Base-by-base conservation (phyloP, 345 rosid genomes). In the Pistacia atlantica region DNA sequence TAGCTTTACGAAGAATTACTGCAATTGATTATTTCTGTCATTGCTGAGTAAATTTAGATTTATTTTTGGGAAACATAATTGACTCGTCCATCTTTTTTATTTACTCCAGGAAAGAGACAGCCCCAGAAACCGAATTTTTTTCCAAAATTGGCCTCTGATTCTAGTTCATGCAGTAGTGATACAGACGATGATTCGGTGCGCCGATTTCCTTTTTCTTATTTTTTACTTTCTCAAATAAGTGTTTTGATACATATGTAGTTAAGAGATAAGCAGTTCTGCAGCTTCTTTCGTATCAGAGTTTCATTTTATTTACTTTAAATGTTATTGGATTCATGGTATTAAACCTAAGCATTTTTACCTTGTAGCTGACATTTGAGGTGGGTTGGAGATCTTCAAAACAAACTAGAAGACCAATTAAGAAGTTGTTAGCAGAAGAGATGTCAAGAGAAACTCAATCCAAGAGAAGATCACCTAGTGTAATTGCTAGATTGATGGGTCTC, bases 401-500 rank as follows among this genome's bases (percentile, higher is more conserved):
- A 78, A 77, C 80, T 57, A 92, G 89, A 61, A 80, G 87, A 37
- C 92, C 93, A 0, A 89, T 90, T 85, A 90, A 90, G 84, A 90
- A 86, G 81, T 83, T 93, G 78, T 81, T 93, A 71, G 95, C 92
- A 9, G 88, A 90, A 82, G 97, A 92, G 86, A 92, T 94, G 98
- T 84, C 91, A 4, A 89, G 79, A 84, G 97, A 92, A 64, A 83
- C 82, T 58, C 96, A 89, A 81, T 74, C 88, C 70, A 97, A 87
- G 78, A 89, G 85, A 73, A 87, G 93, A 74, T 77, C 97, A 63
- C 97, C 95, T 5, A 84, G 94, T 76, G 90, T 92, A 73, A 91
- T 97, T 80, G 99, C 96, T 6, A 85, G 94, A 77, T 79, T 97
- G 79, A 97, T 94, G 99, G 99, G 99, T 79, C 90, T 97, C 48